Evolutionary conservation across 495 filamentous ascomycete genomes (phyloP), one percentile per base, ranked within the genome.

Genomic region (Extremus antarcticus): DNA sequence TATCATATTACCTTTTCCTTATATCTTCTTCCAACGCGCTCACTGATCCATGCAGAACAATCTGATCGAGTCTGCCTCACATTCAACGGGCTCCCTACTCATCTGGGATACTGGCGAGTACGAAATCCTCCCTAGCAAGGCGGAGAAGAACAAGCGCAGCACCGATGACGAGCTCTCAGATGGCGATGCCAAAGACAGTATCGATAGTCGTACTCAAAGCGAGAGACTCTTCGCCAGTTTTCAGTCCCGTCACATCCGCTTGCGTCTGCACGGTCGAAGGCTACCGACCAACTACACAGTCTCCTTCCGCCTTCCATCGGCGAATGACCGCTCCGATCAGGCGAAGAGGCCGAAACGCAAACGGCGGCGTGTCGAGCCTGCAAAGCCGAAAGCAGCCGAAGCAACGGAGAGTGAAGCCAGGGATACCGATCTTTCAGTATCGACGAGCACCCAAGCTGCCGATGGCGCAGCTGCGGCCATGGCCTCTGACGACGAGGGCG

Each of bases 31-130:
- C 24, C 53, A 46, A 35, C 3, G 24, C 19, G 9, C n/a, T 29
- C 3, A 21, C 58, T 64, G 50, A 56, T 41, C 7, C 17, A 13
- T 11, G 21, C 52, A 85, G 79, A 85, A 83, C 54, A 80, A 86
- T 64, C 74, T 85, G 7, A 77, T 83, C 45, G 83, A 86, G 60
- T 82, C 79, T 0, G 82, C 78, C 7, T 81, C 78, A 1, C 47
- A 57, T 11, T 68, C 68, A 13, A 84, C 80, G 0, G 83, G 83
- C 1, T 83, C 78, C 16, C 69, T 86, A 16, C 74, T 86, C 15
- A 82, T 86, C 35, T 86, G 82, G 83, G 83, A 86, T 54, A 85
- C 80, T 0, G 83, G 82, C 8, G 80, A 81, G 52, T 85, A 85
- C 60, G 70, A 73, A 49, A 59, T 85, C 22, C 69, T 86, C 2